Conservation (phyloP, 2,329 filamentous ascomycete genomes). For the Claviceps humidiphila region DNA sequence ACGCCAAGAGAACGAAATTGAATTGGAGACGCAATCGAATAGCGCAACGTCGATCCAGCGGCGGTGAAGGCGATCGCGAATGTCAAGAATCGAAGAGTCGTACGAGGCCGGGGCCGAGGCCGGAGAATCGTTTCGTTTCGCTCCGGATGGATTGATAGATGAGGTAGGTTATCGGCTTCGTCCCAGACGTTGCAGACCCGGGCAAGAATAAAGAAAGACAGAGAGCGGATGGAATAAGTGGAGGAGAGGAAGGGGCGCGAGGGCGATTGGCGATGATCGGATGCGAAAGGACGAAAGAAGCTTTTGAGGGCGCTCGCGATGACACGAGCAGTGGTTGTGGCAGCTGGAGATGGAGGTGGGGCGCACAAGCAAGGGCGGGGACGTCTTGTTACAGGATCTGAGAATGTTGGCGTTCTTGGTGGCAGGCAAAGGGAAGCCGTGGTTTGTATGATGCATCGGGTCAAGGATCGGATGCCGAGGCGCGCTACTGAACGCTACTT, state of each 20-base stretch:
- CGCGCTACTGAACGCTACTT: too few species aligned
- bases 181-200: conserved; percentile 3
- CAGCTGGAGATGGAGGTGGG: conserved; percentile 1
- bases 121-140: conserved; percentile 1
- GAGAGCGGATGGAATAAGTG: too few species aligned
- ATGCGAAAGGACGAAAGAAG: background rate
- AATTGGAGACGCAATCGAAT: too few species aligned
- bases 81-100: background rate
- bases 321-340: conserved; percentile 1
- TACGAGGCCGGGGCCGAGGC: background rate
- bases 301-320: background rate
- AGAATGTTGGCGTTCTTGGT: background rate
- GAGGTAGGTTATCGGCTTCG: background rate
- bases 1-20: background rate
- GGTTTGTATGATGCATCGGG: background rate
- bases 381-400: too few species aligned
- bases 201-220: background rate
- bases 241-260: background rate
- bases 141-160: background rate
- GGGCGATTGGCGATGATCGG: background rate
- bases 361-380: background rate
- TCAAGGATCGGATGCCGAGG: too few species aligned
- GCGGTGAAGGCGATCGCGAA: too few species aligned
- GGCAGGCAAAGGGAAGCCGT: background rate
- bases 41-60: too few species aligned